Base-by-base conservation (phyloP, 352 stramenopile species). In the Peronospora farinosa region DNA sequence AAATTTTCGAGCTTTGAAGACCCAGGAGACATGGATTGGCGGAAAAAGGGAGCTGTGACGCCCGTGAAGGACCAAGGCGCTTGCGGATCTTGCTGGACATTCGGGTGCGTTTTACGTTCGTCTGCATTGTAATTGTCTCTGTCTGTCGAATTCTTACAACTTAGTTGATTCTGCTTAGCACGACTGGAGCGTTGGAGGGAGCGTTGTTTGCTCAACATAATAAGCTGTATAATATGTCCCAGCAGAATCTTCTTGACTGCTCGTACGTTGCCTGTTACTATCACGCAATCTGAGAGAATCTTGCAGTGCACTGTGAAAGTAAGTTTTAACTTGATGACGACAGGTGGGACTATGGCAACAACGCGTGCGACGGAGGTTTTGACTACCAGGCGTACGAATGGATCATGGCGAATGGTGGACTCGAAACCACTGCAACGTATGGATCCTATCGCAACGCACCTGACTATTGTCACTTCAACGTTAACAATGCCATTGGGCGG, bases 81-180 rank as follows among this genome's bases (percentile, higher is more conserved):
- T 40, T 97, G 89, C 35, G 89, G 89, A 13, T 96, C 85, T 28
- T 96, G 89, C 76, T 97, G 89, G 89, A 93, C 84, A 10, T 97
- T 95, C 60, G 77, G 76, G 78, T 87, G 58, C 32, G 23, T 36
- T 12, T 57, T 19, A 3, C 44, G 37, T n/a, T 47, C 23, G 41
- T 47, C 41, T 15, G 13, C 8, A 23, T 35, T 38, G 13, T 7
- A 0, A 3, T 44, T 41, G 15, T 15, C 28, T n/a, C 42, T 41
- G 15, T 35, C n/a, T 47, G 21, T 32, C 13, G 25, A 5, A 40
- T 31, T 41, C 8, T 62, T 37, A 55, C 32, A 16, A 11, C 25
- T n/a, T 47, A 16, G 35, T 47, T 38, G 46, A 7, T 31, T 64
- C 7, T 43, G 9, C 32, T 31, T n/a, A 92, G 82, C 6, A 90